Base-by-base conservation (phyloP, 1,139 yeast species). In the Yarrowia galli region DNA sequence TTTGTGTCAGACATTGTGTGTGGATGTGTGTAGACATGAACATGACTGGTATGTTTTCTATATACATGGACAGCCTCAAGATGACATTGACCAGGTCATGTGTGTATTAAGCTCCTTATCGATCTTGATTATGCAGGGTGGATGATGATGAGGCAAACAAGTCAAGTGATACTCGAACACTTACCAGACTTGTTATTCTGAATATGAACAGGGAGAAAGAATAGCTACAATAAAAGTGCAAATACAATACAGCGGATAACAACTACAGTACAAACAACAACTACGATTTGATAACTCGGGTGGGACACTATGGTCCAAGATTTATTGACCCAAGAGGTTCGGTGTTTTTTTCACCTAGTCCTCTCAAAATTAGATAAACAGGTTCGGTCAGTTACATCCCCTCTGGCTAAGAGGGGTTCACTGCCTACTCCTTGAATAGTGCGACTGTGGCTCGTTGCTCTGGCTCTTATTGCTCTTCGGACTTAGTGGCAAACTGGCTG, bases 371-470 rank as follows among this genome's bases (percentile, higher is more conserved):
- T 38, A 38, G 12, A 10, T 43, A 43, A 10, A 43, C 20, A 43
- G 46, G 46, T 43, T 43, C 46, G 46, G 46, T 40, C 43, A n/a
- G 43, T 16, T 40, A 40, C 43, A n/a, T 40, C 43, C 43, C n/a
- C 36, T 6, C 20, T 40, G 20, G 40, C 40, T 36, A 36, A 36
- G 40, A 36, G 40, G 20, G 45, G 45, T 43, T 43, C 46, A 13
- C 23, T 18, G 16, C 46, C 46, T 43, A 43, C 46, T 43, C 46
- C 46, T 43, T 12, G 15, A 43, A 42, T 8, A 42, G 23, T 15
- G 40, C n/a, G 40, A 43, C 46, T 20, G 15, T 36, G n/a, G 45
- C 46, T 43, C 46, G 15, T 25, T 43, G 46, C 25, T 20, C 46
- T 43, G 46, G 46, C 46, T 43, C 46, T 43, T 4, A 43, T 20